Evolutionary conservation across 306 rosid species (phyloP), one percentile per base, ranked within the genome.

Genomic region (Purshia tridentata): DNA sequence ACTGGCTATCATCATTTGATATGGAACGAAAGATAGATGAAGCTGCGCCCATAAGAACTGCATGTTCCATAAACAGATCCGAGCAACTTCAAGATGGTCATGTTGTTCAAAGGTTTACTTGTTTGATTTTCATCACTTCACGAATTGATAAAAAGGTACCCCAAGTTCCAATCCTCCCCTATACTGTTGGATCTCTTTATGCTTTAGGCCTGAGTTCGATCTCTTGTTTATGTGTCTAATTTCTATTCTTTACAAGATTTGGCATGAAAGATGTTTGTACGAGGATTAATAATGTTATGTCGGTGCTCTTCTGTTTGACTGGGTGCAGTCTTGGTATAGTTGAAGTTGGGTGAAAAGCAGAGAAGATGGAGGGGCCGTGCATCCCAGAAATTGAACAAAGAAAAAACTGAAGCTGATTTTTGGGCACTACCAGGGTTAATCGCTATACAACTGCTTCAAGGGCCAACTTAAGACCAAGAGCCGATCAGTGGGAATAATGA

Each of bases 301-400:
- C 23, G 37, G 60, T 60, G 56, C 46, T 46, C 23, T 18, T 50
- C 45, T 56, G 52, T 46, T 13, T 67, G 54, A 41, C 47, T 41
- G 63, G 55, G 19, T 20, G 75, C 63, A 19, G 12, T 56, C 22
- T 37, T 66, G 59, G 59, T 75, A 6, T 6, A 10, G 72, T 65
- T 55, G 72, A 37, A 74, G 47, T 6, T 22, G 20, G 45, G 45
- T 47, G 72, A 15, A 58, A 50, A 14, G 72, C 70, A 37, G 42
- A 61, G 35, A 52, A 70, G 65, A 40, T 19, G 55, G 54, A 14
- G 19, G 51, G 4, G 53, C 13, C 64, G 41, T 54, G 74, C 52
- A 20, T 55, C 8, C 60, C 19, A 1, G 42, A 54, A 69, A 68
- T 35, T 12, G 37, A 51, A 49, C 59, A 16, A 50, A 50, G 45